Evolutionary conservation across 768 basidiomycete genomes (phyloP).

Genomic region (Kwoniella mangroviensis): DNA sequence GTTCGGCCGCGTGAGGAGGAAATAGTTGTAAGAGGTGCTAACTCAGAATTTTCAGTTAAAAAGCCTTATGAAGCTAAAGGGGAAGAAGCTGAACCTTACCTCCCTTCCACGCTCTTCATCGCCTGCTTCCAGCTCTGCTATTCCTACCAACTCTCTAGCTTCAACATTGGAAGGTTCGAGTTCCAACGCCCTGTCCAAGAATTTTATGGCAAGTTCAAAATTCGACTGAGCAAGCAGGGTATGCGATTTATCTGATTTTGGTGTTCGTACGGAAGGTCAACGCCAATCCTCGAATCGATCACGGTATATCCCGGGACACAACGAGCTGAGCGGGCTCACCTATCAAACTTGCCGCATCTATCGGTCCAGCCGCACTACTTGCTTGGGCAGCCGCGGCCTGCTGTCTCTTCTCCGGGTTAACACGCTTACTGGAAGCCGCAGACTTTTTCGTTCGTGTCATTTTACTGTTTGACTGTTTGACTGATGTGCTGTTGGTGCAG

Average conservation of each 20-base stretch:
- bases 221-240: conserved; percentile 81
- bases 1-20: conserved; percentile 60
- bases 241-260: conserved; percentile 68
- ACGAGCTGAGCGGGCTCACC: conserved; percentile 8
- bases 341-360: conserved; percentile 25
- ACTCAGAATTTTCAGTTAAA: background rate
- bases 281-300: no score
- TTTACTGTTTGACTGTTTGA: background rate
- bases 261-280: no score
- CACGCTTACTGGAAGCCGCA: background rate
- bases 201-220: conserved; percentile 77
- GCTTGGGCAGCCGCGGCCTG: background rate
- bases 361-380: conserved; percentile 2
- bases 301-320: no score
- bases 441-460: conserved; percentile 26
- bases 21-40: conserved; percentile 67
- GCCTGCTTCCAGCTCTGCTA: conserved; percentile 77
- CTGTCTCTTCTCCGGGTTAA: background rate
- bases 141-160: conserved; percentile 79
- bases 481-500: no score
- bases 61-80: background rate
- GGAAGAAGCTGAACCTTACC: conserved; percentile 60
- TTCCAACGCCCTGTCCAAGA: conserved; percentile 71
- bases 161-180: conserved; percentile 68
- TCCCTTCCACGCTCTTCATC: conserved; percentile 72